phyloP scores from a whole-genome alignment of 2,329 filamentous ascomycete genomes.

The Erysiphe pulchra region DNA sequence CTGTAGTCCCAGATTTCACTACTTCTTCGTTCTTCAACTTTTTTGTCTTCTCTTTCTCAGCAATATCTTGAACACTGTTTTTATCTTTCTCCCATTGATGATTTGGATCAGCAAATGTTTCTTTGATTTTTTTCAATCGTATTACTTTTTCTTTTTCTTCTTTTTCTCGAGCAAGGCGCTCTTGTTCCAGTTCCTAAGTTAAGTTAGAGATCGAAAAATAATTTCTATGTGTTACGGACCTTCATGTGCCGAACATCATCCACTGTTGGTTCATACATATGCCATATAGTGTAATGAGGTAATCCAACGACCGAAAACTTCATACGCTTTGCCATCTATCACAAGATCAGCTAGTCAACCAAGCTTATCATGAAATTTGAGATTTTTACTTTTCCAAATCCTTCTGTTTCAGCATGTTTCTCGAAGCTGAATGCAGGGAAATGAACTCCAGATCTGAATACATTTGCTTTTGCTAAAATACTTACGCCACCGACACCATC shows the following conservation, averaged over 20 bases:
- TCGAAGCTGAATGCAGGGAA: conserved; percentile 98
- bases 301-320: conserved; percentile 82
- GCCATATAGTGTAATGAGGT: conserved; percentile 97
- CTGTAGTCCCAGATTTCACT: neutral
- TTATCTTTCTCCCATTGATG: conserved; percentile 83
- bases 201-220: neutral
- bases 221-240: conserved; percentile 16
- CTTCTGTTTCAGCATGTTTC: conserved; percentile 94
- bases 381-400: conserved; percentile 68
- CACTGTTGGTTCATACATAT: conserved; percentile 96
- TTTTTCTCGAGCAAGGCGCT: conserved; percentile 52
- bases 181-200: conserved; percentile 66
- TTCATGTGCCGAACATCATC: conserved; percentile 97
- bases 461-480: conserved; percentile 84
- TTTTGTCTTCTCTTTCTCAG: conserved; percentile 25
- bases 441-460: conserved; percentile 85
- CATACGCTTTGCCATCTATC: conserved; percentile 90
- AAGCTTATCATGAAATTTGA: neutral
- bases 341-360: neutral
- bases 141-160: conserved; percentile 55
- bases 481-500: conserved; percentile 94
- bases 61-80: conserved; percentile 44
- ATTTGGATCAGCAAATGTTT: conserved; percentile 51
- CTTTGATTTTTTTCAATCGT: conserved; percentile 51
- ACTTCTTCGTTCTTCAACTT: conserved; percentile 3